phyloP scores from a whole-genome alignment of 2,329 filamentous ascomycete species.

The Cercospora brassicicola region DNA sequence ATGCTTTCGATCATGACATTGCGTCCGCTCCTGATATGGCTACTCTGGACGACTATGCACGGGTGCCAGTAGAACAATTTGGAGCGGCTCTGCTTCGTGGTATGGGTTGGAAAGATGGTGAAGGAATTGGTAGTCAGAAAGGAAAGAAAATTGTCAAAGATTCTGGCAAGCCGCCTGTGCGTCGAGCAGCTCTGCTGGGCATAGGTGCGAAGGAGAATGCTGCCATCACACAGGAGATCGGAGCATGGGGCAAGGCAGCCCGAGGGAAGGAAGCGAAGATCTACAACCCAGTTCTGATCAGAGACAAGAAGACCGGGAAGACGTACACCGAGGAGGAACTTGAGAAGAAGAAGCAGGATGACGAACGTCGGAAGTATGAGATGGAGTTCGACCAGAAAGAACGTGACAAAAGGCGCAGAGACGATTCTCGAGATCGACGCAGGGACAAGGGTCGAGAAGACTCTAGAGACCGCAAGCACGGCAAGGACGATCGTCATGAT shows the following conservation, averaged over 20 bases:
- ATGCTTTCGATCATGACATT: constrained; percentile 57
- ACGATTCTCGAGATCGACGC: constrained; percentile 21
- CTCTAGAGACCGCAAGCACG: constrained; percentile 16
- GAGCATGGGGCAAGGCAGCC: constrained; percentile 71
- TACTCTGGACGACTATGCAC: constrained; percentile 79
- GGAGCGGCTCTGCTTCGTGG: constrained; percentile 84
- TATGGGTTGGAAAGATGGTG: constrained; percentile 87
- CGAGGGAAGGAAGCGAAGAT: constrained; percentile 58
- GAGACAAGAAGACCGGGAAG: constrained; percentile 63
- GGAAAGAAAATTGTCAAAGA: constrained; percentile 48
- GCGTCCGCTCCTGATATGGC: constrained; percentile 71
- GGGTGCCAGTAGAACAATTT: constrained; percentile 91
- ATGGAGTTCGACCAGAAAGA: constrained; percentile 45
- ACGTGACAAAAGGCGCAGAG: constrained; percentile 33
- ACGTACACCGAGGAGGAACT: constrained; percentile 63
- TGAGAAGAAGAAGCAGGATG: constrained; percentile 44
- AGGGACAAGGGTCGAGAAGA: constrained; percentile 21
- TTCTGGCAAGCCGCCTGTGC: constrained; percentile 61
- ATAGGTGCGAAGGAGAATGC: constrained; percentile 81
- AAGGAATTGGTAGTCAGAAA: constrained; percentile 57
- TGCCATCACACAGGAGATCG: constrained; percentile 66
- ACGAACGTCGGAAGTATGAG: constrained; percentile 52
- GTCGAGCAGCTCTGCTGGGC: constrained; percentile 77
- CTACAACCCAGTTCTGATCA: constrained; percentile 63
- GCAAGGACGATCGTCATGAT: constrained; percentile 22